A percentile compares a stretch with the other conserved stretches of the same genome.
phyloP scores from a whole-genome alignment of 306 rosid genomes.

The Clitoria ternatea region DNA sequence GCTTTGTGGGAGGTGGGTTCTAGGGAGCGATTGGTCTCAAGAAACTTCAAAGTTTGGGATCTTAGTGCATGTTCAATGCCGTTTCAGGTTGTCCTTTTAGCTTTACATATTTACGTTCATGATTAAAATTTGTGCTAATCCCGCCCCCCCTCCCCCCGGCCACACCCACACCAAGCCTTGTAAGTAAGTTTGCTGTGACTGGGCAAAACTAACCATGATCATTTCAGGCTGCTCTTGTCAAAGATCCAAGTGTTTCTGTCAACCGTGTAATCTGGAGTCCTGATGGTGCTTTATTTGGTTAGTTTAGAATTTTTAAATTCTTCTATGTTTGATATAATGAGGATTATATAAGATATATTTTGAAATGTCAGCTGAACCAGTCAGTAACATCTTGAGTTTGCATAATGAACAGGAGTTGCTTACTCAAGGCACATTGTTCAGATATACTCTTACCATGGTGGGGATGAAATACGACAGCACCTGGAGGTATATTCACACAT shows the following conservation, averaged over 20 bases:
- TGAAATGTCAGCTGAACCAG: not conserved
- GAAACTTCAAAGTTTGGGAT: conserved; percentile 95
- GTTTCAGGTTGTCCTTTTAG: conserved; percentile 62
- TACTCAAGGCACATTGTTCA: conserved; percentile 97
- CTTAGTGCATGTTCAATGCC: conserved; percentile 85
- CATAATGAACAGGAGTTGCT: conserved; percentile 67
- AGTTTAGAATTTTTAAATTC: conserved; percentile 28
- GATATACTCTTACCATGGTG: conserved; percentile 75
- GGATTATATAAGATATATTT: not conserved
- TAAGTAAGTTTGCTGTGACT: conserved; percentile 13
- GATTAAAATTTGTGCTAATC: not conserved
- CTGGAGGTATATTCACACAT: conserved; percentile 54
- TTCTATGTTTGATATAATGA: conserved; percentile 9
- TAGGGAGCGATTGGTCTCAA: conserved; percentile 72
- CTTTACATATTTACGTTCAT: not conserved
- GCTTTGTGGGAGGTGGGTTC: conserved; percentile 98
- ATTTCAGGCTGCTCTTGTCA: conserved; percentile 82
- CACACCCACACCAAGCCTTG: not conserved
- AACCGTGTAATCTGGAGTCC: conserved; percentile 99
- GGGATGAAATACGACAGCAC: conserved; percentile 75
- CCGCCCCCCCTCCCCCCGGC: too few species aligned
- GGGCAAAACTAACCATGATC: conserved; percentile 21
- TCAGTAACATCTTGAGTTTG: conserved; percentile 1
- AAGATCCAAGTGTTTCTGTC: conserved; percentile 92
- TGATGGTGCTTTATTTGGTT: conserved; percentile 90